Conservation (phyloP, 352 stramenopile genomes). For the Globisporangium paddicum region DNA sequence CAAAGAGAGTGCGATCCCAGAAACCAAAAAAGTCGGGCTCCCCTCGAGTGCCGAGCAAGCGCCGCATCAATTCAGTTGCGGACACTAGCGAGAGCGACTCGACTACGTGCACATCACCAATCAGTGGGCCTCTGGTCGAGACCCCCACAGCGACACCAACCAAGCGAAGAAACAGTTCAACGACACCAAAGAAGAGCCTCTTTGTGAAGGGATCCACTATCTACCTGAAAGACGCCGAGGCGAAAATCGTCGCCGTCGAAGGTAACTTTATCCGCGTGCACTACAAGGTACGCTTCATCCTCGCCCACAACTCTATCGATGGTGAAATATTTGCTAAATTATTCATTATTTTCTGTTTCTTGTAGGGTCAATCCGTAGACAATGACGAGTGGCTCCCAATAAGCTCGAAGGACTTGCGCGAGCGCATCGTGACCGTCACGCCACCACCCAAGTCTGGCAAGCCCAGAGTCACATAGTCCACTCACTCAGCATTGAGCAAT, state of each 20-base stretch:
- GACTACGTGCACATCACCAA: conserved; percentile 8
- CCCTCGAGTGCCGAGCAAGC: conserved; percentile 9
- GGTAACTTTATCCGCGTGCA: conserved; percentile 75
- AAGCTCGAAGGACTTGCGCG: conserved; percentile 37
- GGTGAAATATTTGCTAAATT: not conserved
- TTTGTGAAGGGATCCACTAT: conserved; percentile 65
- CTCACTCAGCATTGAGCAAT: too few relatives aligned
- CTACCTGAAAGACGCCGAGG: conserved; percentile 60
- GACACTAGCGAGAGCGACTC: conserved; percentile 10
- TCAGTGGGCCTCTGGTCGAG: conserved; percentile 6
- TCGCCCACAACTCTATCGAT: not conserved
- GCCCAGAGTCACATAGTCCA: conserved; percentile 14
- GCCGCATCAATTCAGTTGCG: not conserved
- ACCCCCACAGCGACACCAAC: conserved; percentile 19
- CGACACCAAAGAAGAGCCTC: conserved; percentile 31
- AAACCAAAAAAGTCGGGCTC: not conserved
- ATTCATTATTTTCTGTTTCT: not conserved
- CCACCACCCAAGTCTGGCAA: conserved; percentile 15
- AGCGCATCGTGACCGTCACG: conserved; percentile 37
- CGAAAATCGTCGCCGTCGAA: conserved; percentile 58
- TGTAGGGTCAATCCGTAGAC: conserved; percentile 50
- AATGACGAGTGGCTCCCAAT: conserved; percentile 70
- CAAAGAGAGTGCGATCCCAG: not conserved
- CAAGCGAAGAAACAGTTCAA: conserved; percentile 18
- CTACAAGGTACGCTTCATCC: conserved; percentile 52